Conservation (phyloP, 148 eudicot species). For the Bassia scoparia region DNA sequence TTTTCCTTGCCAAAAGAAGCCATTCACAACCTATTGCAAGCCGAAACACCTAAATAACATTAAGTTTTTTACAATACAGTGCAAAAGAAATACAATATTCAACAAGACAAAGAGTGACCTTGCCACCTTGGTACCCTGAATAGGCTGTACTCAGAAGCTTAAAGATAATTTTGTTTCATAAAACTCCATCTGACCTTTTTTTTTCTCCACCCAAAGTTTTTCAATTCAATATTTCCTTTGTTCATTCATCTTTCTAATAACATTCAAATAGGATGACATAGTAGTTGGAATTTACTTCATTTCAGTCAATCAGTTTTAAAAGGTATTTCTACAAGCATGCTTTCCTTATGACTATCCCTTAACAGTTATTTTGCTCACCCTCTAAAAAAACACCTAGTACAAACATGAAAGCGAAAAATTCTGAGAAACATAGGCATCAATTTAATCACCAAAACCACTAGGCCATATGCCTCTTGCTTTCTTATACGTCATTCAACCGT, state of each 20-base stretch:
- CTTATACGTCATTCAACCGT: background rate
- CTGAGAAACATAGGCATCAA: background rate
- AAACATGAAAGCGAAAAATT: background rate
- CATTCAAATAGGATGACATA: no score
- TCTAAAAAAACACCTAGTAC: background rate
- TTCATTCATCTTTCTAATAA: background rate
- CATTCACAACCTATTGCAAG: conserved; percentile 76
- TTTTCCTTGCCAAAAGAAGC: conserved; percentile 80
- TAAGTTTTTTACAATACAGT: background rate
- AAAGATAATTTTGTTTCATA: background rate
- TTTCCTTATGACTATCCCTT: background rate
- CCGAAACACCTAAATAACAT: conserved; percentile 2
- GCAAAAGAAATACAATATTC: background rate
- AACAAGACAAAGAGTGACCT: background rate
- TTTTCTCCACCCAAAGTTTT: background rate
- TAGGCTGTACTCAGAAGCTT: background rate
- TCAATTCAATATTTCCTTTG: background rate
- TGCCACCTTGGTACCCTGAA: background rate
- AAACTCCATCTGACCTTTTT: background rate
- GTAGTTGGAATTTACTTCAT: background rate
- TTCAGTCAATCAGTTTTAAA: background rate
- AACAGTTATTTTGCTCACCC: background rate
- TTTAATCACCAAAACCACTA: background rate
- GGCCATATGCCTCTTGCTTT: background rate
- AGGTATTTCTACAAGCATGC: background rate